phyloP scores from a whole-genome alignment of 345 rosid genomes.

The Acer saccharum region DNA sequence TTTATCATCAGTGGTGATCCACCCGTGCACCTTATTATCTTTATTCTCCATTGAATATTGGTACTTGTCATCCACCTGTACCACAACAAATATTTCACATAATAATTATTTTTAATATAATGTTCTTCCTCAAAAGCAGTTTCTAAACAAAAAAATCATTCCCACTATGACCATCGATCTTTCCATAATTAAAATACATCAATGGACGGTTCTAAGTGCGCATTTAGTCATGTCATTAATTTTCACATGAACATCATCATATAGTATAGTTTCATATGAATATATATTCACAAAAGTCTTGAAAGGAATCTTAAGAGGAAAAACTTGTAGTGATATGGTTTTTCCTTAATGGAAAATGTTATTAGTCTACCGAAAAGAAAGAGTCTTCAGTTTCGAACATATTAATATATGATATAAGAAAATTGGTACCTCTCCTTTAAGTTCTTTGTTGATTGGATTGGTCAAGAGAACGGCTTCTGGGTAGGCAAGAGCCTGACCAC shows the following conservation, averaged over 20 bases:
- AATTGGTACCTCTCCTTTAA: slow-evolving; percentile 66
- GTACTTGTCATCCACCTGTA: slow-evolving; percentile 94
- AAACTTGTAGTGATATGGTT: neutral
- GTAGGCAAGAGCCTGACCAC: slow-evolving; percentile 52
- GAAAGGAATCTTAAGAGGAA: neutral
- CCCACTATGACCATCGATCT: no score
- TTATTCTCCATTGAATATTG: slow-evolving; percentile 63
- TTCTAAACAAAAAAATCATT: neutral
- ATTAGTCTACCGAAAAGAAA: no score
- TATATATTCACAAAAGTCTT: no score
- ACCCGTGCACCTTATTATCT: slow-evolving; percentile 74
- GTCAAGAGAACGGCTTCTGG: slow-evolving; percentile 89
- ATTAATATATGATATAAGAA: neutral
- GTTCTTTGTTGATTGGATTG: slow-evolving; percentile 46
- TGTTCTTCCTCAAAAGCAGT: neutral
- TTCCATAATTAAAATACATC: no score
- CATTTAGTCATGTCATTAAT: no score
- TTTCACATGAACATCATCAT: no score
- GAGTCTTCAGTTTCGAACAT: no score
- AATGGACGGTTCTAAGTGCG: neutral
- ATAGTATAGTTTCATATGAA: no score
- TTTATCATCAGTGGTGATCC: slow-evolving; percentile 56
- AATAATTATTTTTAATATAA: neutral
- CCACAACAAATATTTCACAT: slow-evolving; percentile 16
- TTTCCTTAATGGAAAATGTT: no score